Evolutionary conservation across 805 yeast species (phyloP).

Genomic region (Yarrowia alimentaria): DNA sequence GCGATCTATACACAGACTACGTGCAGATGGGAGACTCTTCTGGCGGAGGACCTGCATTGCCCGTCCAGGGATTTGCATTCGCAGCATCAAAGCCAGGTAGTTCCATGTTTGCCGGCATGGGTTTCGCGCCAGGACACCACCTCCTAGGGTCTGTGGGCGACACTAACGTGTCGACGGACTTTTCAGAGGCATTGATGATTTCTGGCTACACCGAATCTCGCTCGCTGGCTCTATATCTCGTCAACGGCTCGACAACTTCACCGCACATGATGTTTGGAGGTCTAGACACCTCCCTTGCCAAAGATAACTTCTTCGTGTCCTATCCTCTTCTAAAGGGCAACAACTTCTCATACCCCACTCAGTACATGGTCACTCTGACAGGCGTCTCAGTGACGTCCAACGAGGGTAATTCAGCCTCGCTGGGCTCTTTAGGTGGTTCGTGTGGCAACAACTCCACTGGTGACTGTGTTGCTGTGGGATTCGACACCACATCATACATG

Average conservation of each 20-base stretch:
- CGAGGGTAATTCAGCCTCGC: slow-evolving; percentile 7
- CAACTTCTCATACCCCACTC: slow-evolving; percentile 21
- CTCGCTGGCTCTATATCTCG: slow-evolving; percentile 16
- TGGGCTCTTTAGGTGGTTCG: not conserved
- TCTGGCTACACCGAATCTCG: slow-evolving; percentile 21
- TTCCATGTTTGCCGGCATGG: slow-evolving; percentile 1
- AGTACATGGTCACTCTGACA: slow-evolving; percentile 17
- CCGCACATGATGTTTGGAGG: slow-evolving; percentile 27
- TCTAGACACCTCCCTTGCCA: slow-evolving; percentile 12
- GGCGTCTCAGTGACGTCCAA: slow-evolving; percentile 16
- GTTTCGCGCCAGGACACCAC: slow-evolving; percentile 14
- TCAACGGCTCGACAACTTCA: slow-evolving; percentile 15
- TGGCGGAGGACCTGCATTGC: not conserved
- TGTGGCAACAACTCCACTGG: slow-evolving; percentile 8
- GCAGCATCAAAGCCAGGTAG: slow-evolving; percentile 3
- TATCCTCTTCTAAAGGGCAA: slow-evolving; percentile 15
- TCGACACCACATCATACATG: slow-evolving; percentile 32
- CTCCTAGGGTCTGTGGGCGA: not conserved
- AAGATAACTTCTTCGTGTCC: slow-evolving; percentile 22
- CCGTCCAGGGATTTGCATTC: slow-evolving; percentile 9
- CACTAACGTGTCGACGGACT: slow-evolving; percentile 8
- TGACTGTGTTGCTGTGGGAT: slow-evolving; percentile 31
- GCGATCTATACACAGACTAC: slow-evolving; percentile 7
- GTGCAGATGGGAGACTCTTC: slow-evolving; percentile 9
- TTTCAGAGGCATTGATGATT: not conserved